Base-by-base conservation (phyloP, 2,329 filamentous ascomycete genomes). In the Macroventuria anomochaeta region DNA sequence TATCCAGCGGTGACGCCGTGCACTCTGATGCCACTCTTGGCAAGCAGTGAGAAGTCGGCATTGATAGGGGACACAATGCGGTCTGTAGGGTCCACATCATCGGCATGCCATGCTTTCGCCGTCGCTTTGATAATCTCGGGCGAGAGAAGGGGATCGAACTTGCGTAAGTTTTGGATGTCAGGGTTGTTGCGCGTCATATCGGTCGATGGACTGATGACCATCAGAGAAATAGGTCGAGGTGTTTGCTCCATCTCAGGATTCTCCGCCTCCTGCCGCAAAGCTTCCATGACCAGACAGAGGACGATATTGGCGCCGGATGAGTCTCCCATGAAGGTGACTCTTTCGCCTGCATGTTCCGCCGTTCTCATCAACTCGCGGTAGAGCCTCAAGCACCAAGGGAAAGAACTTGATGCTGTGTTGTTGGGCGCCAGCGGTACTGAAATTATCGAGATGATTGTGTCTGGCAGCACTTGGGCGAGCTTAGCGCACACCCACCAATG, bases 281-380 rank as follows among this genome's bases (percentile, higher is more conserved):
- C 72, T 33, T 74, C 69, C 15, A 81, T 53, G 0, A 73, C 63
- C 31, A 82, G 67, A 0, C 67, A 67, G 0, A 85, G 68, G 0
- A 78, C 75, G 3, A 85, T 72, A 53, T 85, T 86, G 0, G 78
- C 83, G 0, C 84, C 83, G 0, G 82, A 80, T 0, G 80, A 83
- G 48, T 86, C 84, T 1, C 84, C 84, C 0, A 77, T 79, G 1
- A 85, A 71, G 1, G 80, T 75, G 0, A 85, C 72, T 1, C 65
- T 72, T 47, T 84, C 78, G 2, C 69, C 69, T 0, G 68, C 69
- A 0, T 66, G 60, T 0, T 70, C 61, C 0, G 80, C 75, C n/a
- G 76, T 62, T 1, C 59, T 38, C 57, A 85, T 59, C 0, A 83
- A 53, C 0, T 63, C 63, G 0, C 69, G 67, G 54, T 84, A 82